A percentile compares a stretch with the other conserved stretches of the same genome.
These are phyloP conservation scores for Penicillium sp. DNA, from an alignment of 2,329 filamentous ascomycete species.

Conservation along the genomic window DNA sequence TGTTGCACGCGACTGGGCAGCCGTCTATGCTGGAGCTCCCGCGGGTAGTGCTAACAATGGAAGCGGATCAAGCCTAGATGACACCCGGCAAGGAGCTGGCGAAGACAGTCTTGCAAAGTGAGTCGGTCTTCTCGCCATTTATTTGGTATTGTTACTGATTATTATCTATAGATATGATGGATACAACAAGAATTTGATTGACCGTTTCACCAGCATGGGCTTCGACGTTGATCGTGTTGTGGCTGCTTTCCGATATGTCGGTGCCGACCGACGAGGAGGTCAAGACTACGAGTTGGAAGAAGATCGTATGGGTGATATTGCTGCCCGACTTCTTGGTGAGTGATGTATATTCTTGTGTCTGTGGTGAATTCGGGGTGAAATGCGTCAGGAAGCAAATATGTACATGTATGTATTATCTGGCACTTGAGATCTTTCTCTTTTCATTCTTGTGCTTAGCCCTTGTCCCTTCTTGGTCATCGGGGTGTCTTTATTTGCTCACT, in stretches of 20 bases:
- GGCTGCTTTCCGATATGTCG: slow-evolving; percentile 75
- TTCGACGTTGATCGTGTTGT: slow-evolving; percentile 88
- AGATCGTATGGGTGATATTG: slow-evolving; percentile 87
- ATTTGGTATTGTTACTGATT: slow-evolving; percentile 30
- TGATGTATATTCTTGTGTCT: slow-evolving; percentile 5
- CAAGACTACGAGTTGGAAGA: slow-evolving; percentile 85
- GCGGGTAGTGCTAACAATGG: slow-evolving; percentile 54
- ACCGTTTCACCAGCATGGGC: slow-evolving; percentile 85
- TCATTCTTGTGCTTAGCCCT: too few species aligned
- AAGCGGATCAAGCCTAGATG: slow-evolving; percentile 53
- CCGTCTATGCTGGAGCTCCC: slow-evolving; percentile 77
- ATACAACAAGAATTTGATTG: slow-evolving; percentile 79
- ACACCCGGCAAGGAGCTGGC: slow-evolving; percentile 59
- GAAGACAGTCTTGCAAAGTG: slow-evolving; percentile 57
- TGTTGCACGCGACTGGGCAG: slow-evolving; percentile 87
- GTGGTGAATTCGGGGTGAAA: neutral
- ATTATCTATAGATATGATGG: slow-evolving; percentile 68
- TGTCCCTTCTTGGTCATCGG: too few species aligned
- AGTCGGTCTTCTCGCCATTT: slow-evolving; percentile 17
- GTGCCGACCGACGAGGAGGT: slow-evolving; percentile 75
- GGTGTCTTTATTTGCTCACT: too few species aligned
- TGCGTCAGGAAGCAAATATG: neutral
- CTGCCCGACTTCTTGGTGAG: slow-evolving; percentile 79
- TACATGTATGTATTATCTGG: too few species aligned
- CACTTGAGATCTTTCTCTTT: too few species aligned